A percentile compares a stretch with the other conserved stretches of the same genome.
phyloP scores from a whole-genome alignment of 1,139 yeast species.

The Debaryomycetaceae sp. region DNA sequence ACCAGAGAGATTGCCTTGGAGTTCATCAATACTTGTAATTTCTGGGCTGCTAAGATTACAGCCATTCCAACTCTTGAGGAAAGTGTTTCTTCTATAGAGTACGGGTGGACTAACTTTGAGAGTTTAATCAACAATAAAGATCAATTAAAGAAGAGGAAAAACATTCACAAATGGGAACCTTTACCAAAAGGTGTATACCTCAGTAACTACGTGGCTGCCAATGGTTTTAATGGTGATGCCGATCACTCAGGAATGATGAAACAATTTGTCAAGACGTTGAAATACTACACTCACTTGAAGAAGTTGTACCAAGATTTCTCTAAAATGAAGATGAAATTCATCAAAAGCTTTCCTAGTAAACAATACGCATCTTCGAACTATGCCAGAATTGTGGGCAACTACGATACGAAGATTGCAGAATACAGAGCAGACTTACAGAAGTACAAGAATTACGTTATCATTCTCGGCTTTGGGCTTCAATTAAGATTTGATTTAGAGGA shows the following conservation, averaged over 20 bases:
- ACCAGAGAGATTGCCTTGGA: conserved; percentile 66
- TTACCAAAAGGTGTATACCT: conserved; percentile 42
- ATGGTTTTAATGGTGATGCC: conserved; percentile 12
- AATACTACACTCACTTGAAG: conserved; percentile 41
- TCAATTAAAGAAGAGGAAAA: conserved; percentile 33
- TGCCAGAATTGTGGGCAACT: conserved; percentile 33
- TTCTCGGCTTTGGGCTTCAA: conserved; percentile 47
- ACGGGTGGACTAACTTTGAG: conserved; percentile 70
- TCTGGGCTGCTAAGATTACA: conserved; percentile 86
- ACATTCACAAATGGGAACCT: conserved; percentile 41
- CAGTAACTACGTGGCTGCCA: conserved; percentile 29
- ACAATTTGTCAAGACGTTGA: conserved; percentile 43
- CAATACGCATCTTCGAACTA: conserved; percentile 33
- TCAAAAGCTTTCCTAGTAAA: conserved; percentile 25
- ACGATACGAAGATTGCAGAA: conserved; percentile 36
- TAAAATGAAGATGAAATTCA: conserved; percentile 28
- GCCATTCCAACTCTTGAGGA: conserved; percentile 66
- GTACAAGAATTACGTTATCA: conserved; percentile 44
- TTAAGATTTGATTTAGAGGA: conserved; percentile 36
- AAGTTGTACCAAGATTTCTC: conserved; percentile 34
- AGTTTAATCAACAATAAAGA: conserved; percentile 25
- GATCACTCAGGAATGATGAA: conserved; percentile 45
- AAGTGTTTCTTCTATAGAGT: conserved; percentile 70
- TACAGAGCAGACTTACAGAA: conserved; percentile 43
- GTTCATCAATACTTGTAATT: conserved; percentile 75